Evolutionary conservation across 2,329 filamentous ascomycete genomes (phyloP).

Genomic region (Pseudofabraea citricarpa): DNA sequence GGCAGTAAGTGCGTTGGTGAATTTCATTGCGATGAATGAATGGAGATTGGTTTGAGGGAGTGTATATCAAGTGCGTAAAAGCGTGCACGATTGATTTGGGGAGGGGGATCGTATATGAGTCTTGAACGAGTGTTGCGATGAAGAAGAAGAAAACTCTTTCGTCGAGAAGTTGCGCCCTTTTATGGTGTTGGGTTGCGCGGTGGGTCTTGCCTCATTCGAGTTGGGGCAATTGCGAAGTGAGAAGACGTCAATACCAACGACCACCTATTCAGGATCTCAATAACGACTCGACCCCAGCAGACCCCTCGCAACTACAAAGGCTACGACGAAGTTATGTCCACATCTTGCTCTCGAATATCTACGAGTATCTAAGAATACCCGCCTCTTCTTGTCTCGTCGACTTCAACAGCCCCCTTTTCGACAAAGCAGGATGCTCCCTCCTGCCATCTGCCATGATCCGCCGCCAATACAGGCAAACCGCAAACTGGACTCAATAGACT

Average conservation of each 20-base stretch:
- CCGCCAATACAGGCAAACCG: too few species aligned
- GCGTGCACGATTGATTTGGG: too few species aligned
- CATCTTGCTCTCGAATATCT: not conserved
- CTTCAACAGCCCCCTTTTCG: too few species aligned
- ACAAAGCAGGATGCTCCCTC: too few species aligned
- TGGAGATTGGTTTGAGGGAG: too few species aligned
- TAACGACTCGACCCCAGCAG: not conserved
- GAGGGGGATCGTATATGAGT: too few species aligned
- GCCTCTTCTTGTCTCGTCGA: not conserved
- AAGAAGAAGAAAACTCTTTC: constrained; percentile 7
- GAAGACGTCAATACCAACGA: not conserved
- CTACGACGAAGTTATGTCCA: not conserved
- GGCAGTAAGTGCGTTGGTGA: constrained; percentile 36
- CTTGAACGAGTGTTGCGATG: constrained; percentile 9
- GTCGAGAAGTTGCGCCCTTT: constrained; percentile 1
- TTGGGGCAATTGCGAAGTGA: not conserved
- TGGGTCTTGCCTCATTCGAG: not conserved
- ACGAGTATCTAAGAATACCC: not conserved
- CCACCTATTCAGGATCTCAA: constrained; percentile 4
- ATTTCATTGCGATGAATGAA: constrained; percentile 46
- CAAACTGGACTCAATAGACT: too few species aligned
- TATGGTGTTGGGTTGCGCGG: too few species aligned
- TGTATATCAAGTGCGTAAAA: too few species aligned
- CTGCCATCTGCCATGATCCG: too few species aligned
- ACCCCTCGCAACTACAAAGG: not conserved